Conservation (phyloP, 768 basidiomycete species). For the Gloeopeniophorella convolvens region DNA sequence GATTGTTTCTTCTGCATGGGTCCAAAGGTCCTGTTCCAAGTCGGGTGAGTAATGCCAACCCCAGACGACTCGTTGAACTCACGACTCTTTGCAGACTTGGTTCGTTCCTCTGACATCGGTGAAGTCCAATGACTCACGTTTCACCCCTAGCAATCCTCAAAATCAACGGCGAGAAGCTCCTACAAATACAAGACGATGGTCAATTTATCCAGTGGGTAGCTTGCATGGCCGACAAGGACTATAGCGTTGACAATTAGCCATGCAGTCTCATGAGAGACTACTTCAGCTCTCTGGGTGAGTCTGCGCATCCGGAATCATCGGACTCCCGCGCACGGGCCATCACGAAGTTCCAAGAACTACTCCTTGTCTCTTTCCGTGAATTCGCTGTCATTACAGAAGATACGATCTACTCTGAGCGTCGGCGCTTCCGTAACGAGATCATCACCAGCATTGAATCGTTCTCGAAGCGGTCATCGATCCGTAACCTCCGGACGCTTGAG, state of each 20-base stretch:
- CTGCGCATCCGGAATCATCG: slow-evolving; percentile 83
- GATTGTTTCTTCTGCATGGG: slow-evolving; percentile 99
- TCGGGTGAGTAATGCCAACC: slow-evolving; percentile 57
- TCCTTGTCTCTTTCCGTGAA: slow-evolving; percentile 95
- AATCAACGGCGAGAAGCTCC: slow-evolving; percentile 89
- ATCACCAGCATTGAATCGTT: slow-evolving; percentile 91
- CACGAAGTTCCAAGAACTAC: slow-evolving; percentile 94
- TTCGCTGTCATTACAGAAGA: slow-evolving; percentile 96
- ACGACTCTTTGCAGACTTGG: slow-evolving; percentile 40
- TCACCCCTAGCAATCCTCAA: slow-evolving; percentile 83
- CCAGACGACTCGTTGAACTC: neutral
- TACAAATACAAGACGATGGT: slow-evolving; percentile 95
- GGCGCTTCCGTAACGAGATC: slow-evolving; percentile 81
- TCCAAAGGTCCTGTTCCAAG: slow-evolving; percentile 96
- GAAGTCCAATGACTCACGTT: no score
- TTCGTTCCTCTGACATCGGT: no score
- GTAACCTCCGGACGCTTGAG: slow-evolving; percentile 75
- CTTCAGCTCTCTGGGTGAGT: slow-evolving; percentile 88
- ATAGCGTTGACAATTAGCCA: neutral
- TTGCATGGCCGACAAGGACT: neutral
- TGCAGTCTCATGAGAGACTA: slow-evolving; percentile 88
- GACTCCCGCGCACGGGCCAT: slow-evolving; percentile 91
- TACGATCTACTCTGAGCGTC: slow-evolving; percentile 80
- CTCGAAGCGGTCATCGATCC: slow-evolving; percentile 83
- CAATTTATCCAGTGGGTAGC: slow-evolving; percentile 77